These are phyloP conservation scores for Acacia crassicarpa DNA, from an alignment of 306 rosid species.

Conservation along the genomic window DNA sequence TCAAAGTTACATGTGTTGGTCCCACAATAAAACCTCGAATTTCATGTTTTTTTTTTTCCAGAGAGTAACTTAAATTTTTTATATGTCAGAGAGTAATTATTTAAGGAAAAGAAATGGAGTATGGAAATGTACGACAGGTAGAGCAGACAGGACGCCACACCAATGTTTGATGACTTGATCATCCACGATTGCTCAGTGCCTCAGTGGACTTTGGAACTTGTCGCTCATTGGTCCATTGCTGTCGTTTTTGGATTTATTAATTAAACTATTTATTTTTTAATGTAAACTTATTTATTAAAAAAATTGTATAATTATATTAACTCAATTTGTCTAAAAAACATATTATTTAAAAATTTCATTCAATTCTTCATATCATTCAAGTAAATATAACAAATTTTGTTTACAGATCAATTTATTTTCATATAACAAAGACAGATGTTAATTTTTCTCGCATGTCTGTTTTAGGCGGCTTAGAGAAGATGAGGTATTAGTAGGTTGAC, in stretches of 20 bases:
- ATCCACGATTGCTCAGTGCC: not conserved
- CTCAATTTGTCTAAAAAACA: too few species aligned
- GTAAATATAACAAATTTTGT: too few species aligned
- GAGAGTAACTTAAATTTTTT: not conserved
- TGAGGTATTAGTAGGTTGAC: too few species aligned
- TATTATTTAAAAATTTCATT: too few species aligned
- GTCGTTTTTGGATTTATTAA: not conserved
- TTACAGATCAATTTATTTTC: too few species aligned
- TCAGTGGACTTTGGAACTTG: not conserved
- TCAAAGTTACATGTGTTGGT: not conserved
- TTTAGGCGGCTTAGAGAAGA: too few species aligned
- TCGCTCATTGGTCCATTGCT: not conserved
- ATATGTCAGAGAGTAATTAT: not conserved
- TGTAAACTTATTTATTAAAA: too few species aligned
- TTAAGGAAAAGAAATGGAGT: not conserved
- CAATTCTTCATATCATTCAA: too few species aligned
- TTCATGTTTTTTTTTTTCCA: not conserved
- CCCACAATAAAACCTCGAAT: not conserved
- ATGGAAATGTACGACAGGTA: not conserved
- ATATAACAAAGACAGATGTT: too few species aligned
- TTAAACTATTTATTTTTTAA: too few species aligned
- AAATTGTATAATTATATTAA: too few species aligned
- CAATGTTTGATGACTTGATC: not conserved
- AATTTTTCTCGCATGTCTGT: too few species aligned
- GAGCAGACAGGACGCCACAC: not conserved